Evolutionary conservation across 805 yeast genomes (phyloP).

Genomic region (Nakazawaea molendinolei): DNA sequence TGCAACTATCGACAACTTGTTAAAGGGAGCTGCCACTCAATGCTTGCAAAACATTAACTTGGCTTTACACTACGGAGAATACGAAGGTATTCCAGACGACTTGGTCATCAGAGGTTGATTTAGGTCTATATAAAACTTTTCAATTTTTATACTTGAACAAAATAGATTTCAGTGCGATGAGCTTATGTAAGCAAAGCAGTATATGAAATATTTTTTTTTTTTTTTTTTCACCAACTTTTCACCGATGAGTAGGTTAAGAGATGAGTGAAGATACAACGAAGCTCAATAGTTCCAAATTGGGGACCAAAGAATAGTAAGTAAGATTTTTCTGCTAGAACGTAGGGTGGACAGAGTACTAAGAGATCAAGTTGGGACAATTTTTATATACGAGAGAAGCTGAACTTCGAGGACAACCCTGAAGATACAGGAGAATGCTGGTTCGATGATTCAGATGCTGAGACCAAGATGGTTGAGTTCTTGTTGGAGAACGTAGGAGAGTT

Average conservation of each 20-base stretch:
- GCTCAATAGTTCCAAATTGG: slow-evolving; percentile 73
- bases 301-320: slow-evolving; percentile 72
- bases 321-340: not conserved
- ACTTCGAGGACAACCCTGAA: slow-evolving; percentile 65
- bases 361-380: slow-evolving; percentile 73
- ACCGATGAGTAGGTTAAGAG: too few relatives aligned
- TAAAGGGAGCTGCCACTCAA: slow-evolving; percentile 99
- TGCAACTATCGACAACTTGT: slow-evolving; percentile 90
- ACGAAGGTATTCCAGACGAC: slow-evolving; percentile 86
- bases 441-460: slow-evolving; percentile 89
- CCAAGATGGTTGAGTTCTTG: slow-evolving; percentile 69
- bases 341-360: slow-evolving; percentile 1
- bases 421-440: slow-evolving; percentile 98
- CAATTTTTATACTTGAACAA: too few relatives aligned
- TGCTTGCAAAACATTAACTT: slow-evolving; percentile 94
- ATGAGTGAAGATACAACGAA: slow-evolving; percentile 22
- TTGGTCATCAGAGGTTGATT: slow-evolving; percentile 43
- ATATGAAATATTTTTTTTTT: too few relatives aligned
- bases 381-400: slow-evolving; percentile 63
- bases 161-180: too few relatives aligned
- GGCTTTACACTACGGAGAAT: slow-evolving; percentile 85
- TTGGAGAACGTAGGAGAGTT: slow-evolving; percentile 37
- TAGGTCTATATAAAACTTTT: not conserved
- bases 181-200: too few relatives aligned
- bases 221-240: too few relatives aligned